These are phyloP conservation scores for Testicularia cyperi DNA, from an alignment of 1,284 basidiomycete genomes.

Conservation along the genomic window DNA sequence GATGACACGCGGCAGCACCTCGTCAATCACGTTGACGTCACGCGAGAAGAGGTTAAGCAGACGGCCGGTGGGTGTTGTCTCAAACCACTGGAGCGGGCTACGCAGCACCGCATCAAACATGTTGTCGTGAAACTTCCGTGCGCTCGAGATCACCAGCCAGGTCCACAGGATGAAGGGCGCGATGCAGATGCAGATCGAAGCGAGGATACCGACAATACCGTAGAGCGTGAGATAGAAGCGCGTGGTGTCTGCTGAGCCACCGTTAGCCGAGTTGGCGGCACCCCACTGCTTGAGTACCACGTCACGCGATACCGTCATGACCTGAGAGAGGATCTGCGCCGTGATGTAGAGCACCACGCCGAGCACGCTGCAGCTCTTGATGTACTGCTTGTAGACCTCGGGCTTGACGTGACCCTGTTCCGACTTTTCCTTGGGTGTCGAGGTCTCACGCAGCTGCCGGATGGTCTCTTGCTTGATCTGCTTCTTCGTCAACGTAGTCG, in stretches of 20 bases:
- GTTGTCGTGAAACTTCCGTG: slow-evolving; percentile 54
- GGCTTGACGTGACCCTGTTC: slow-evolving; percentile 53
- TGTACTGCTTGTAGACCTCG: slow-evolving; percentile 53
- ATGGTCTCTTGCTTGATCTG: slow-evolving; percentile 53
- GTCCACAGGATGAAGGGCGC: slow-evolving; percentile 55
- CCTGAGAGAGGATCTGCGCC: slow-evolving; percentile 49
- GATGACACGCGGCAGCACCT: slow-evolving; percentile 57
- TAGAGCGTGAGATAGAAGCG: slow-evolving; percentile 55
- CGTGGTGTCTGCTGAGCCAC: slow-evolving; percentile 20
- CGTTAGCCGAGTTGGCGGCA: slow-evolving; percentile 39
- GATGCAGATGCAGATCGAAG: slow-evolving; percentile 49
- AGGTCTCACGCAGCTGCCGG: slow-evolving; percentile 54
- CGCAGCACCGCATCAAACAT: slow-evolving; percentile 51
- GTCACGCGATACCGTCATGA: slow-evolving; percentile 49
- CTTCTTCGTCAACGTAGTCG: slow-evolving; percentile 40
- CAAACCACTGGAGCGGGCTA: slow-evolving; percentile 58
- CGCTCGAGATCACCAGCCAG: slow-evolving; percentile 52
- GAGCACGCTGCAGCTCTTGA: slow-evolving; percentile 42
- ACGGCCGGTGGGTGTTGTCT: slow-evolving; percentile 65
- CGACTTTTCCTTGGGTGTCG: slow-evolving; percentile 49
- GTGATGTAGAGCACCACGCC: slow-evolving; percentile 49
- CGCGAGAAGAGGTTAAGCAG: slow-evolving; percentile 82
- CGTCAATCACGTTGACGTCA: slow-evolving; percentile 86
- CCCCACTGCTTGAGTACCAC: slow-evolving; percentile 59
- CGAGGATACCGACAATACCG: slow-evolving; percentile 46